A percentile compares a stretch with the other conserved stretches of the same genome.
These are phyloP conservation scores for Reutealis trisperma DNA, from an alignment of 345 rosid genomes.

Conservation along the genomic window DNA sequence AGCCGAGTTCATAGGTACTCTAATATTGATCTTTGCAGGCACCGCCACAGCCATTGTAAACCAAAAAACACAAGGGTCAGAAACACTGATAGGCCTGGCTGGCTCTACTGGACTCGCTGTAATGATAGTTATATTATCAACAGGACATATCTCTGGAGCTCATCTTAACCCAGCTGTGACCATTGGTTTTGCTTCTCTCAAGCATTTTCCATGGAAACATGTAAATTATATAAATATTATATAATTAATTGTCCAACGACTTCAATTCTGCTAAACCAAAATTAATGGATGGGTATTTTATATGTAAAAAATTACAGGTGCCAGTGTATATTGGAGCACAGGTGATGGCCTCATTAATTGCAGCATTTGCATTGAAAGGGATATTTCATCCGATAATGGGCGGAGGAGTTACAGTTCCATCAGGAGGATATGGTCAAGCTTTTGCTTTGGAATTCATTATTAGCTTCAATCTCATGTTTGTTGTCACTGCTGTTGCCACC, in stretches of 20 bases:
- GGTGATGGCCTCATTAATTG: slow-evolving; percentile 65
- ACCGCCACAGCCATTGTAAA: slow-evolving; percentile 85
- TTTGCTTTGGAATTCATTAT: slow-evolving; percentile 86
- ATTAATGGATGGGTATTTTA: no score
- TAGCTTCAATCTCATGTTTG: slow-evolving; percentile 89
- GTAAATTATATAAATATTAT: slow-evolving; percentile 19
- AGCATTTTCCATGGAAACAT: slow-evolving; percentile 82
- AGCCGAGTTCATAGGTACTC: slow-evolving; percentile 85
- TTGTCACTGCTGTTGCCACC: slow-evolving; percentile 90
- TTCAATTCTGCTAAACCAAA: no score
- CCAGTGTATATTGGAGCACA: slow-evolving; percentile 76
- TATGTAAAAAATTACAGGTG: slow-evolving; percentile 39
- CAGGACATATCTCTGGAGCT: slow-evolving; percentile 92
- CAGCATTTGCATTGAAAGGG: slow-evolving; percentile 67
- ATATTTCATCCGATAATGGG: slow-evolving; percentile 68
- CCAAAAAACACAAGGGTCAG: slow-evolving; percentile 71
- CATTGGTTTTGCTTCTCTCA: slow-evolving; percentile 71
- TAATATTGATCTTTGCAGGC: slow-evolving; percentile 74
- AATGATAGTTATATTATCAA: slow-evolving; percentile 72
- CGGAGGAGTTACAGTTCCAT: slow-evolving; percentile 84
- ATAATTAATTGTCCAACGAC: no score
- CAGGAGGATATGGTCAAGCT: slow-evolving; percentile 59
- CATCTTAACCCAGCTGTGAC: slow-evolving; percentile 86
- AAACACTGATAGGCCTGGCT: slow-evolving; percentile 72
- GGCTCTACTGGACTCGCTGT: slow-evolving; percentile 74